Evolutionary conservation across 2,329 filamentous ascomycete genomes (phyloP).

Genomic region (Hysterium pulicare): DNA sequence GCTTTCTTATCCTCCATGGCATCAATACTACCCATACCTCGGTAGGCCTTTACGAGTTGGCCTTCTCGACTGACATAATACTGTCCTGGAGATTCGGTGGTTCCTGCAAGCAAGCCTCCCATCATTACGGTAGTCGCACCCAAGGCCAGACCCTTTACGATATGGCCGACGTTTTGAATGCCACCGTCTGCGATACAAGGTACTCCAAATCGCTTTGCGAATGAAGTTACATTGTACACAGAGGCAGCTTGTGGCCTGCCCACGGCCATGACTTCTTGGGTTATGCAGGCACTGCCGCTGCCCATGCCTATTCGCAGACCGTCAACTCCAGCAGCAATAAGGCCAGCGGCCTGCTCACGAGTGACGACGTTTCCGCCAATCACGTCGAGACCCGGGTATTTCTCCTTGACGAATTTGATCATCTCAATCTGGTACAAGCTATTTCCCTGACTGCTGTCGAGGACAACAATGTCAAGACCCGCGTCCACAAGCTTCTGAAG

Average conservation of each 20-base stretch:
- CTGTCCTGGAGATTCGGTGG: conserved; percentile 93
- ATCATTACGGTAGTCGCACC: conserved; percentile 98
- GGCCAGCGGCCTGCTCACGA: conserved; percentile 84
- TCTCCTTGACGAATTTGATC: conserved; percentile 92
- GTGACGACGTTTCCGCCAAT: conserved; percentile 99
- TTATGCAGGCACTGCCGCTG: conserved; percentile 96
- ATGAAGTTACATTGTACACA: conserved; percentile 83
- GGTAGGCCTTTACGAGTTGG: conserved; percentile 98
- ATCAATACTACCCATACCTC: conserved; percentile 98
- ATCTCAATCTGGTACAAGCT: conserved; percentile 98
- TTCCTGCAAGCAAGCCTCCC: conserved; percentile 95
- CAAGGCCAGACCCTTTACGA: conserved; percentile 94
- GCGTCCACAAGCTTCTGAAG: conserved; percentile 87
- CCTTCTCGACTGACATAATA: conserved; percentile 96
- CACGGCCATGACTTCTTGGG: conserved; percentile 99
- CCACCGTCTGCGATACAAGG: conserved; percentile 97
- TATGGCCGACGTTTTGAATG: conserved; percentile 97
- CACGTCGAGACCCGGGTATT: conserved; percentile 82
- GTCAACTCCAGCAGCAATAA: conserved; percentile 93
- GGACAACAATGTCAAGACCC: conserved; percentile 88
- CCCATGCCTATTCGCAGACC: conserved; percentile 99
- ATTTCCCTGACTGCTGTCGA: conserved; percentile 97
- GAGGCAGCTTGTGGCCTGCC: conserved; percentile 92
- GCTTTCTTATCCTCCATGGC: conserved; percentile 99
- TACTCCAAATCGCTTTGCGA: conserved; percentile 89